Evolutionary conservation across 768 basidiomycete genomes (phyloP).

Genomic region (Candolleomyces eurysporus): DNA sequence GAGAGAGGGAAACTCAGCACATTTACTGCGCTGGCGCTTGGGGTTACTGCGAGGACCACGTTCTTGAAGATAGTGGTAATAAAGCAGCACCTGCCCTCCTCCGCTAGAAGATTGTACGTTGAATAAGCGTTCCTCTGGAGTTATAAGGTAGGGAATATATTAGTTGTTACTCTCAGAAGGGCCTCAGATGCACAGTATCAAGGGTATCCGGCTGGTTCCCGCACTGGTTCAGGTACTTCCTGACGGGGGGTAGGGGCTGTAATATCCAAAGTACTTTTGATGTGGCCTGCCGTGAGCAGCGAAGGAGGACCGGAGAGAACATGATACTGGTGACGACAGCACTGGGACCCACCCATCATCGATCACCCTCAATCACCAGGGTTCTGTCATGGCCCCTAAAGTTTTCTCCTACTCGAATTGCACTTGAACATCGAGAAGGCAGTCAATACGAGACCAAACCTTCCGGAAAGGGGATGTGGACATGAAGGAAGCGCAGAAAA

Average conservation of each 20-base stretch:
- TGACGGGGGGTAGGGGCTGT: slow-evolving; percentile 66
- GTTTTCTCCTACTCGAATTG: too few species aligned
- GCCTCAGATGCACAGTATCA: slow-evolving; percentile 63
- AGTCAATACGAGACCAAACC: too few species aligned
- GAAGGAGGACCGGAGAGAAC: not conserved
- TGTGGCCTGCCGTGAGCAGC: not conserved
- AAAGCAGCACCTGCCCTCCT: slow-evolving; percentile 93
- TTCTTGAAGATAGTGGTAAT: slow-evolving; percentile 58
- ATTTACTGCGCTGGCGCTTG: not conserved
- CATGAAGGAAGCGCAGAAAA: too few species aligned
- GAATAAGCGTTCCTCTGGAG: slow-evolving; percentile 86
- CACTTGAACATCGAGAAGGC: too few species aligned
- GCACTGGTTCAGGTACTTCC: slow-evolving; percentile 63
- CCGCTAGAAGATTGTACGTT: slow-evolving; percentile 89
- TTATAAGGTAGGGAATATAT: not conserved
- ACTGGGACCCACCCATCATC: too few species aligned
- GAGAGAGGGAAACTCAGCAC: not conserved
- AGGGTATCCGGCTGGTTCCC: slow-evolving; percentile 91
- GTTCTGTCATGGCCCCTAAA: not conserved
- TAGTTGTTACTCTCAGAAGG: not conserved
- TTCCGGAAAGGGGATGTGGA: too few species aligned
- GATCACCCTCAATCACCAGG: too few species aligned
- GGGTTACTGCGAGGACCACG: slow-evolving; percentile 40
- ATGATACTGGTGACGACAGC: not conserved
- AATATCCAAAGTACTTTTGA: slow-evolving; percentile 33